phyloP scores from a whole-genome alignment of 2,329 filamentous ascomycete genomes.

The Ophiobolus disseminans region DNA sequence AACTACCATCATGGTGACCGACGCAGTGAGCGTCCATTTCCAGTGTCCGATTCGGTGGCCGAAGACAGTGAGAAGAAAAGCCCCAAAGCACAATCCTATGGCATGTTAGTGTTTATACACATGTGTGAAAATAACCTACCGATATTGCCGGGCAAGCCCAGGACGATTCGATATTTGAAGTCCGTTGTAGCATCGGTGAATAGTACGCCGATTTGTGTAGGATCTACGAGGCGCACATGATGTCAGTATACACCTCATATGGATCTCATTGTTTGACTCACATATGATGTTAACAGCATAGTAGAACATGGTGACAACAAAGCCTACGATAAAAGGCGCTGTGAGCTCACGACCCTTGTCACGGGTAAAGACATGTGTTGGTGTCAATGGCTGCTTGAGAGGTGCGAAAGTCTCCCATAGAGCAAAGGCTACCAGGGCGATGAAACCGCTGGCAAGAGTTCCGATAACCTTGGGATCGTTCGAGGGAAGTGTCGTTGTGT shows the following conservation, averaged over 20 bases:
- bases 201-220: conserved; percentile 57
- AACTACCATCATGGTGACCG: conserved; percentile 56
- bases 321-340: conserved; percentile 54
- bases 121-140: conserved; percentile 29
- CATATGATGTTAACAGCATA: conserved; percentile 57
- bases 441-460: conserved; percentile 41
- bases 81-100: conserved; percentile 48
- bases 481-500: conserved; percentile 34
- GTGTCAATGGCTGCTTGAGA: conserved; percentile 47
- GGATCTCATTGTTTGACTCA: conserved; percentile 8
- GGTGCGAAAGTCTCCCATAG: conserved; percentile 42
- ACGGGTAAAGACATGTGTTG: conserved; percentile 55
- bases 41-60: conserved; percentile 55
- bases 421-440: conserved; percentile 35
- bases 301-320: conserved; percentile 61
- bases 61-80: conserved; percentile 51
- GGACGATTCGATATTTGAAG: conserved; percentile 45
- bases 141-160: conserved; percentile 56
- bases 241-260: background rate
- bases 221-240: conserved; percentile 16
- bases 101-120: background rate
- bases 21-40: conserved; percentile 56
- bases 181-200: conserved; percentile 49
- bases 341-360: conserved; percentile 57
- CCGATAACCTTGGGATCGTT: conserved; percentile 39